A percentile compares a stretch with the other conserved stretches of the same genome.
Evolutionary conservation across 1,139 yeast genomes (phyloP).

Genomic region (Candida sanyaensis): DNA sequence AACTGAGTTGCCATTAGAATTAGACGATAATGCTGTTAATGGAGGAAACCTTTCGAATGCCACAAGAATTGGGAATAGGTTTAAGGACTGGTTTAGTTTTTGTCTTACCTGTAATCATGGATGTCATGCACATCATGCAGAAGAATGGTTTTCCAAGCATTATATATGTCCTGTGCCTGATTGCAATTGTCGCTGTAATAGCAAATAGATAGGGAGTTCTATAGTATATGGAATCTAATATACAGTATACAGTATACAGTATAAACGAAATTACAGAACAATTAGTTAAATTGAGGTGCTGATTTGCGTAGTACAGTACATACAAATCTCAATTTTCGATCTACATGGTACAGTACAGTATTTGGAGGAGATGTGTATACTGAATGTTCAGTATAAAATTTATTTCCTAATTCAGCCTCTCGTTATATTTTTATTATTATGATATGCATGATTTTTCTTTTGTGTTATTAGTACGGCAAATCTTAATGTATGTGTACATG

Average conservation of each 20-base stretch:
- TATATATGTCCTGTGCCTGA: slow-evolving; percentile 93
- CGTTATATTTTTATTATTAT: too few relatives aligned
- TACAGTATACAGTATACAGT: too few relatives aligned
- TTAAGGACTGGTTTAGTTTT: slow-evolving; percentile 81
- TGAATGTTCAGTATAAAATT: too few relatives aligned
- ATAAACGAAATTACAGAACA: too few relatives aligned
- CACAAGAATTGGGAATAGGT: slow-evolving; percentile 35
- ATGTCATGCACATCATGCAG: slow-evolving; percentile 92
- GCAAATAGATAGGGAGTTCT: slow-evolving; percentile 24
- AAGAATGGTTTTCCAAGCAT: slow-evolving; percentile 91
- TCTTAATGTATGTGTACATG: not conserved
- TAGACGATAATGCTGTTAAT: slow-evolving; percentile 20
- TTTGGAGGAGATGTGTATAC: too few relatives aligned
- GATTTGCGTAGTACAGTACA: too few relatives aligned
- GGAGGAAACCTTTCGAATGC: slow-evolving; percentile 6
- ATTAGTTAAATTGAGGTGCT: too few relatives aligned
- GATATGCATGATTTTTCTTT: too few relatives aligned
- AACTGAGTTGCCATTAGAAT: slow-evolving; percentile 56
- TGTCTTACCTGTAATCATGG: slow-evolving; percentile 93
- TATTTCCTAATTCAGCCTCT: not conserved
- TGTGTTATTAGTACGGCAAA: not conserved
- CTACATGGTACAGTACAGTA: too few relatives aligned
- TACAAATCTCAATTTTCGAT: not conserved
- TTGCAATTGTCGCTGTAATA: slow-evolving; percentile 80
- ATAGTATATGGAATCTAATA: too few relatives aligned